phyloP scores from a whole-genome alignment of 2,329 filamentous ascomycete genomes.

The Arthroderma uncinatum region DNA sequence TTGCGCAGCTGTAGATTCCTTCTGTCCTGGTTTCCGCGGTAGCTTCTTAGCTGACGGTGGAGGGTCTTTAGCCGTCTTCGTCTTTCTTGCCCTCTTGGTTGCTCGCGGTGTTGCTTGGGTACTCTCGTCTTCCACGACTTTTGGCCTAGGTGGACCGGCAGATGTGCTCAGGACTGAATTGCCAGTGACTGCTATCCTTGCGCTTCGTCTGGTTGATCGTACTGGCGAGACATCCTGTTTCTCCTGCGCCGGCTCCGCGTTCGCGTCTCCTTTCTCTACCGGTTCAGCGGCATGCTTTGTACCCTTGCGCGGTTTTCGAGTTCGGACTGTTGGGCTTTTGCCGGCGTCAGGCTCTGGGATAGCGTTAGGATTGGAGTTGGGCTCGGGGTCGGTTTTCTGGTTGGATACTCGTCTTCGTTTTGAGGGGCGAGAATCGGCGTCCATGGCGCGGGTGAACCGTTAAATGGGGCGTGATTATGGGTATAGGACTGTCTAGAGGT shows the following conservation, averaged over 20 bases:
- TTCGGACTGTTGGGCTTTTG: background rate
- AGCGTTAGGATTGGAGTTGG: too few species aligned
- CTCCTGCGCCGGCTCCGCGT: background rate
- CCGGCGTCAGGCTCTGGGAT: background rate
- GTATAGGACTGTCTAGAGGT: background rate
- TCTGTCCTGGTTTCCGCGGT: background rate
- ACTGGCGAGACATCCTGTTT: background rate
- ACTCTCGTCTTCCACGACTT: background rate
- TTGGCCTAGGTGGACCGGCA: background rate
- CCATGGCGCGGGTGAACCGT: background rate
- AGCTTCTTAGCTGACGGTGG: background rate
- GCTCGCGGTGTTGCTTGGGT: background rate
- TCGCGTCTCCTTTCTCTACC: background rate
- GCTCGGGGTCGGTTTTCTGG: background rate
- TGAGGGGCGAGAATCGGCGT: background rate
- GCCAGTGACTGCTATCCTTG: background rate
- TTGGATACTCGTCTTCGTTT: background rate
- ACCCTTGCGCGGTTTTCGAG: background rate
- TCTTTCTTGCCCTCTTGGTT: background rate
- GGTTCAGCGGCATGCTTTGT: background rate
- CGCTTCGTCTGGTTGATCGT: background rate
- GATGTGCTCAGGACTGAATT: background rate
- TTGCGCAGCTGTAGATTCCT: background rate
- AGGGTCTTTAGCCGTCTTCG: background rate
- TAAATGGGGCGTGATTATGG: background rate